A percentile compares a stretch with the other conserved stretches of the same genome.
Conservation (phyloP, 352 stramenopile species). For the Chrysophaeum taylorii region DNA sequence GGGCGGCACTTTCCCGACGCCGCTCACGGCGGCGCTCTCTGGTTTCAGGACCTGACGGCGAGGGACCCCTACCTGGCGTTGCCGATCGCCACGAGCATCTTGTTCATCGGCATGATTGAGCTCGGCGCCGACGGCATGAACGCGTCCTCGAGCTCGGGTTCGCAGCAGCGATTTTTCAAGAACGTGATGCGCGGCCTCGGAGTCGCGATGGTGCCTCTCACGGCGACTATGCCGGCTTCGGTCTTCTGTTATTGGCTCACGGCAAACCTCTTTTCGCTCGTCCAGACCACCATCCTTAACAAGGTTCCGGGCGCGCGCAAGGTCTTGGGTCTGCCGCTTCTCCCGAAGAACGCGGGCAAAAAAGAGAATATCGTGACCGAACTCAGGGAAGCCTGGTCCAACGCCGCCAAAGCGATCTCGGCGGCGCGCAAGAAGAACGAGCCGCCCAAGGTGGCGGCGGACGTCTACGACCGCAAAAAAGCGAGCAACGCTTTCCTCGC, state of each 20-base stretch:
- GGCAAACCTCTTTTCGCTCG: background rate
- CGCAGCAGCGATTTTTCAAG: background rate
- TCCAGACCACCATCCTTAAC: constrained; percentile 1
- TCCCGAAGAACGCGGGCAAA: background rate
- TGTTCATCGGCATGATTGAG: constrained; percentile 8
- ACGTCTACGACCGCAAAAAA: background rate
- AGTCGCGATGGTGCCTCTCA: background rate
- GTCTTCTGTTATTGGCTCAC: constrained; percentile 15
- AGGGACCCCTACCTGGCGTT: background rate
- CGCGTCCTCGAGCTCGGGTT: background rate
- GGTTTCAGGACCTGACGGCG: background rate
- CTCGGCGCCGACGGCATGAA: constrained; percentile 14
- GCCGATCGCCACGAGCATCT: background rate
- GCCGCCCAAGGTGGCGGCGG: background rate
- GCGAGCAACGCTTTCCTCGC: constrained; percentile 5
- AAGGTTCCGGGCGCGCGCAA: constrained; percentile 11
- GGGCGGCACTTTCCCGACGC: background rate
- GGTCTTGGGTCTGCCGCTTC: background rate
- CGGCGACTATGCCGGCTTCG: background rate
- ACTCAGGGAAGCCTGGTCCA: background rate
- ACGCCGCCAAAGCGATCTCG: background rate
- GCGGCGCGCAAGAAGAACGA: background rate
- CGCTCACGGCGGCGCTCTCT: background rate
- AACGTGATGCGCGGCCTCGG: constrained; percentile 1
- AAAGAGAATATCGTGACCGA: background rate